Evolutionary conservation across 345 rosid genomes (phyloP).

Genomic region (Crucihimalaya himalaica): DNA sequence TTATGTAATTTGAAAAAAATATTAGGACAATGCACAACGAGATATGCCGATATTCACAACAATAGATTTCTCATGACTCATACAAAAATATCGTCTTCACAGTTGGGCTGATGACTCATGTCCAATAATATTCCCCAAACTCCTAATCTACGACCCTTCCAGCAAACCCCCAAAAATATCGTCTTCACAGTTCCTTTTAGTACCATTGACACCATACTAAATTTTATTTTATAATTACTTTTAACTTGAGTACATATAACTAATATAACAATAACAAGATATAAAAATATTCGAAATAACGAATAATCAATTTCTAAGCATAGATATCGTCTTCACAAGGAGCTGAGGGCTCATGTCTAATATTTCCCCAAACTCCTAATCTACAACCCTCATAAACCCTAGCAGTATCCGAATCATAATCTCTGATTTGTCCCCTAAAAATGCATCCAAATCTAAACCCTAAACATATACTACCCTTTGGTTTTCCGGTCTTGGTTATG

Average conservation of each 20-base stretch:
- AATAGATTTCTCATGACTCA: no score
- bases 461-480: conserved; percentile 35
- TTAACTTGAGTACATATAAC: neutral
- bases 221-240: neutral
- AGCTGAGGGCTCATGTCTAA: conserved; percentile 34
- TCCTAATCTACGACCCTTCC: no score
- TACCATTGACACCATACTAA: no score
- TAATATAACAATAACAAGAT: neutral
- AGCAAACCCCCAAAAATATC: no score
- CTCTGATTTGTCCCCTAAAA: conserved; percentile 10
- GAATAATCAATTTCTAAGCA: conserved; percentile 8
- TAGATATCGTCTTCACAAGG: conserved; percentile 30
- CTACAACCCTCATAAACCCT: conserved; percentile 22
- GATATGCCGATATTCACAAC: no score
- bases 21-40: no score
- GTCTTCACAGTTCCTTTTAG: no score
- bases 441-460: conserved; percentile 35
- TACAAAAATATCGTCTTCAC: no score
- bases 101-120: no score
- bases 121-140: no score
- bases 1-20: no score
- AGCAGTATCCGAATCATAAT: neutral
- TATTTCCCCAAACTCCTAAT: conserved; percentile 34
- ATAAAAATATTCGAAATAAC: neutral
- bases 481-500: conserved; percentile 31